Conservation (phyloP, 495 filamentous ascomycete species). For the Penicillium pulvis region DNA sequence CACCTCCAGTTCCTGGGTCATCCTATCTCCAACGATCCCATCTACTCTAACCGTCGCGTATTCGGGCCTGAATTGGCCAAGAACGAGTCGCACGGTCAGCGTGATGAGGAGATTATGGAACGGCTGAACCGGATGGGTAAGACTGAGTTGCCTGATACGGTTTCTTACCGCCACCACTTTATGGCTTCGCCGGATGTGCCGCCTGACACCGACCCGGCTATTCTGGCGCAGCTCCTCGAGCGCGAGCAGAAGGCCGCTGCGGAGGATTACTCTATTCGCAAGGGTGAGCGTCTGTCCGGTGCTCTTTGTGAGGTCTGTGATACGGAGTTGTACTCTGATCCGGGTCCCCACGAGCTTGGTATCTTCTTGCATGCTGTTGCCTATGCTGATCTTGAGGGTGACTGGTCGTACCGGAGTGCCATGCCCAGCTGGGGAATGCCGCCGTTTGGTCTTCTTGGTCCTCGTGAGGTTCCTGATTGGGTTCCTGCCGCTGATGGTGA, state of each 20-base stretch:
- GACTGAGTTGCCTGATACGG: constrained; percentile 82
- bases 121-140: constrained; percentile 90
- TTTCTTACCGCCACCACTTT: constrained; percentile 67
- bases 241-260: constrained; percentile 81
- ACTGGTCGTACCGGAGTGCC: constrained; percentile 84
- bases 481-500: constrained; percentile 34
- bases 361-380: constrained; percentile 90
- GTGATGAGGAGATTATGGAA: constrained; percentile 86
- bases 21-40: constrained; percentile 95
- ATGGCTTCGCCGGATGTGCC: constrained; percentile 46
- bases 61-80: constrained; percentile 80
- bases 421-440: constrained; percentile 87
- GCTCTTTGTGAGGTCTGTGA: constrained; percentile 76
- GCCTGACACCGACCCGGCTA: constrained; percentile 38
- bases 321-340: constrained; percentile 90
- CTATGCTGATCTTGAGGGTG: constrained; percentile 78
- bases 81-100: constrained; percentile 65
- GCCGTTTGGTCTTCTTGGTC: constrained; percentile 61
- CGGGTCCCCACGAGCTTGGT: constrained; percentile 82
- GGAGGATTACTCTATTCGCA: constrained; percentile 73
- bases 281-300: constrained; percentile 90
- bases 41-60: constrained; percentile 91
- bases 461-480: constrained; percentile 54
- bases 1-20: constrained; percentile 94
- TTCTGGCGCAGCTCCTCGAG: constrained; percentile 47